Evolutionary conservation across 164 flowering plant genomes (phyloP).

Genomic region (Houttuynia cordata): DNA sequence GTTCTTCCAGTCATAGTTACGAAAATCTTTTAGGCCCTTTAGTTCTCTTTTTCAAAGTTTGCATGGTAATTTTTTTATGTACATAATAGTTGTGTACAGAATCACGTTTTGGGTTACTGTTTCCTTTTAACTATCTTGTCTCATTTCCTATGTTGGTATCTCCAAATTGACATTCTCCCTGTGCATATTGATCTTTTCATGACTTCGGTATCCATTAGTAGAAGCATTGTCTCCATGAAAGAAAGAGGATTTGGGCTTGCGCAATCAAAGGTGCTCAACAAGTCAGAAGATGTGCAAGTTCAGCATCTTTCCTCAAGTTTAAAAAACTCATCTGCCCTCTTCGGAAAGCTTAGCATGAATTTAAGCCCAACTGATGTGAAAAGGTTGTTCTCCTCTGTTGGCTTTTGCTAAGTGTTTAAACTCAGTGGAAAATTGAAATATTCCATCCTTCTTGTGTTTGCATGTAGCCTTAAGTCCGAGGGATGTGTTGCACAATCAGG

Average conservation of each 20-base stretch:
- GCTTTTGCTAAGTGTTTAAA: not conserved
- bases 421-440: not conserved
- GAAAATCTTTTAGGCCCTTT: too few relatives aligned
- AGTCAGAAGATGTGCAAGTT: conserved; percentile 15
- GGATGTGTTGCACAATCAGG: conserved; percentile 14
- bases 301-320: conserved; percentile 5
- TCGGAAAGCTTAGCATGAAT: conserved; percentile 2
- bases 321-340: conserved; percentile 6
- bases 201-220: not conserved
- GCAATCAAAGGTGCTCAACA: conserved; percentile 14
- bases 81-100: too few relatives aligned
- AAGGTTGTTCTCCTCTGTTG: conserved; percentile 16
- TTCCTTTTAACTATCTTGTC: too few relatives aligned
- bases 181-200: not conserved
- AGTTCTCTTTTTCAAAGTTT: too few relatives aligned
- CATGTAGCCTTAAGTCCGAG: conserved; percentile 16
- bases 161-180: too few relatives aligned
- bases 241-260: conserved; percentile 14
- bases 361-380: conserved; percentile 9
- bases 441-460: not conserved
- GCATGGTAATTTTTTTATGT: too few relatives aligned
- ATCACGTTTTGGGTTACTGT: too few relatives aligned
- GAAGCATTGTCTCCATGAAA: conserved; percentile 2
- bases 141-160: too few relatives aligned
- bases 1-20: too few relatives aligned